A percentile compares a stretch with the other conserved stretches of the same genome.
These are phyloP conservation scores for Ogataea hybrid DNA, from an alignment of 1,139 yeast genomes.

Conservation along the genomic window DNA sequence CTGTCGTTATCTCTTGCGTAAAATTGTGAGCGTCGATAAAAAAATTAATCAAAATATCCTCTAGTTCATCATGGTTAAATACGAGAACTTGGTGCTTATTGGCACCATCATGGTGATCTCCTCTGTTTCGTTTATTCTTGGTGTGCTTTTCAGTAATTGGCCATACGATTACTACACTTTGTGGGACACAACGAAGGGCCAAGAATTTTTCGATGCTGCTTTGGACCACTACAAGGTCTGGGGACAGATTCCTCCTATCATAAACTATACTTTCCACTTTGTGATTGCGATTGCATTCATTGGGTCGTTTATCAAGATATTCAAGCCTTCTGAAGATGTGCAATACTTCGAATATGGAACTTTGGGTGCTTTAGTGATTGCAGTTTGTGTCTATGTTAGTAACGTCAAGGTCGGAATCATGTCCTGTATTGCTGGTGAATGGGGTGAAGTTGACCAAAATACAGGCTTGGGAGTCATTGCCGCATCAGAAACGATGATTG, in stretches of 20 bases:
- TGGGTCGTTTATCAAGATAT: constrained; percentile 76
- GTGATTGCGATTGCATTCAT: constrained; percentile 54
- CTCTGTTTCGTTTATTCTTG: constrained; percentile 71
- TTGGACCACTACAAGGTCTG: constrained; percentile 71
- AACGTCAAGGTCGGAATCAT: constrained; percentile 81
- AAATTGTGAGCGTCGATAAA: not conserved
- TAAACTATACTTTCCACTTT: constrained; percentile 61
- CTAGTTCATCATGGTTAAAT: constrained; percentile 1
- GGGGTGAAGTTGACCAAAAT: constrained; percentile 90
- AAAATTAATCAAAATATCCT: not conserved
- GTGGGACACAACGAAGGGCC: constrained; percentile 52
- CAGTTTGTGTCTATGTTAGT: constrained; percentile 76
- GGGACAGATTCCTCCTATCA: constrained; percentile 59
- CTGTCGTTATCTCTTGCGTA: constrained; percentile 6
- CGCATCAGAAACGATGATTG: constrained; percentile 79
- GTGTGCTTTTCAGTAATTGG: constrained; percentile 73
- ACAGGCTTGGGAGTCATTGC: constrained; percentile 92
- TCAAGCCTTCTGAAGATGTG: constrained; percentile 80
- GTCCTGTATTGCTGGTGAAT: constrained; percentile 65
- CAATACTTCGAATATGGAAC: constrained; percentile 89
- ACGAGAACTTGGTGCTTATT: constrained; percentile 18
- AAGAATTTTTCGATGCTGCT: constrained; percentile 56
- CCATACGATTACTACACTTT: constrained; percentile 82
- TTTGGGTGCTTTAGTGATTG: constrained; percentile 65
- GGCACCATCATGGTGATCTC: constrained; percentile 26